Evolutionary conservation across 73 alveolate genomes (phyloP).

Genomic region (Breviolum minutum): DNA sequence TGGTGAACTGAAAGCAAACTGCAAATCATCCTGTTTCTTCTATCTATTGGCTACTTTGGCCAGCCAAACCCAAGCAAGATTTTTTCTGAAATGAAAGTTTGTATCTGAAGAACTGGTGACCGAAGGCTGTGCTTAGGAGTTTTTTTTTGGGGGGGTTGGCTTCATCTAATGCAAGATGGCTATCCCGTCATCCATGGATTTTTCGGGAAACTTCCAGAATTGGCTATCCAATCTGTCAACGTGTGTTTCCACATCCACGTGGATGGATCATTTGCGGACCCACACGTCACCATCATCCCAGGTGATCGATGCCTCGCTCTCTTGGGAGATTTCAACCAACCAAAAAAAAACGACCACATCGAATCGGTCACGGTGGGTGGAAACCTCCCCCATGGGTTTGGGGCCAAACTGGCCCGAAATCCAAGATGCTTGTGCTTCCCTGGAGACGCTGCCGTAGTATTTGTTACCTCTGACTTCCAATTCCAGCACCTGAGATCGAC

Average conservation of each 20-base stretch:
- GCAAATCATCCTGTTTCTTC: too few relatives aligned
- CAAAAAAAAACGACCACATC: too few relatives aligned
- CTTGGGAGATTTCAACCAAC: not conserved
- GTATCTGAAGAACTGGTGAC: too few relatives aligned
- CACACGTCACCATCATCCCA: slow-evolving; percentile 40
- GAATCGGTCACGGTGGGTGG: too few relatives aligned
- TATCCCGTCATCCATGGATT: not conserved
- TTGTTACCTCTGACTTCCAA: slow-evolving; percentile 5
- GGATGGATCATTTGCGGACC: slow-evolving; percentile 16
- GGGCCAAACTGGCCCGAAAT: too few relatives aligned
- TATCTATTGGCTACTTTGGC: too few relatives aligned
- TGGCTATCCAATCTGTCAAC: not conserved
- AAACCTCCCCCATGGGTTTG: too few relatives aligned
- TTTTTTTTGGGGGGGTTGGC: not conserved
- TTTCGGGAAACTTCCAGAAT: not conserved
- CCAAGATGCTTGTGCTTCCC: slow-evolving; percentile 28
- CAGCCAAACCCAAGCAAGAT: too few relatives aligned
- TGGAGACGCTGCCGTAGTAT: slow-evolving; percentile 23
- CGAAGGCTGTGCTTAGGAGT: too few relatives aligned
- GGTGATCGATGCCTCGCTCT: not conserved
- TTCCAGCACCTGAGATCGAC: slow-evolving; percentile 10
- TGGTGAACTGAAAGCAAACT: too few relatives aligned
- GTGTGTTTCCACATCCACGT: not conserved
- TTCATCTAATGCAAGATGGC: not conserved
- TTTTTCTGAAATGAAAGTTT: too few relatives aligned